Conservation (phyloP, 2,329 filamentous ascomycete genomes). For the Botrytis deweyae region DNA sequence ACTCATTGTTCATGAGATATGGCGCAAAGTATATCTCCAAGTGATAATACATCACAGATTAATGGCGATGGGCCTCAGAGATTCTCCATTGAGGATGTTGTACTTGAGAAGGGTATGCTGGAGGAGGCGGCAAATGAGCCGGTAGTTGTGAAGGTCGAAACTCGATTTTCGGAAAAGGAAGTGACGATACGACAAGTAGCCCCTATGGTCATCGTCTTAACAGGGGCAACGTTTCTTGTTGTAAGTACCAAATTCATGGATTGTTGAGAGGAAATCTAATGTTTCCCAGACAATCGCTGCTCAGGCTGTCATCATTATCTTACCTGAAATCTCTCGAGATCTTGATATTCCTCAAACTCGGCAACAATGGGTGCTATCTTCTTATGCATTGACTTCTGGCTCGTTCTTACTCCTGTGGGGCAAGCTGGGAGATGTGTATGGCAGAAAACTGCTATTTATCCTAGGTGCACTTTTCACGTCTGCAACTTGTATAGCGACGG, state of each 20-base stretch:
- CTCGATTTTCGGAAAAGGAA: constrained; percentile 23
- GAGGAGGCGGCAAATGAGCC: constrained; percentile 6
- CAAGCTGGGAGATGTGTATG: constrained; percentile 52
- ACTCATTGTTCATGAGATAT: background rate
- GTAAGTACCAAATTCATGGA: constrained; percentile 21
- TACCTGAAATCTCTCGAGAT: constrained; percentile 31
- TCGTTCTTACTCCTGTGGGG: constrained; percentile 51
- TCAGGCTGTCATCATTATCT: constrained; percentile 58
- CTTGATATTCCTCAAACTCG: constrained; percentile 36
- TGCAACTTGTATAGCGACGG: constrained; percentile 56
- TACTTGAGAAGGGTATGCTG: background rate
- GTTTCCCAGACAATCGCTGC: constrained; percentile 10
- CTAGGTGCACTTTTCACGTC: constrained; percentile 59
- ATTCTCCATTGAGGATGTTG: constrained; percentile 1
- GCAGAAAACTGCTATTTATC: constrained; percentile 48
- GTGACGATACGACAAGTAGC: constrained; percentile 34
- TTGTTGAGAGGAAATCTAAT: background rate
- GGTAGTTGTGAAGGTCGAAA: constrained; percentile 14
- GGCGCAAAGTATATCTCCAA: constrained; percentile 4
- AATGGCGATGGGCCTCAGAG: background rate
- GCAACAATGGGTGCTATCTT: constrained; percentile 40
- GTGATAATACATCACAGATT: background rate
- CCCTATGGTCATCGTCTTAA: constrained; percentile 33
- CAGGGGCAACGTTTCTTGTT: constrained; percentile 34
- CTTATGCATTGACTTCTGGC: constrained; percentile 46